Evolutionary conservation across 2,329 filamentous ascomycete species (phyloP).

Genomic region (Diaporthe citriasiana): DNA sequence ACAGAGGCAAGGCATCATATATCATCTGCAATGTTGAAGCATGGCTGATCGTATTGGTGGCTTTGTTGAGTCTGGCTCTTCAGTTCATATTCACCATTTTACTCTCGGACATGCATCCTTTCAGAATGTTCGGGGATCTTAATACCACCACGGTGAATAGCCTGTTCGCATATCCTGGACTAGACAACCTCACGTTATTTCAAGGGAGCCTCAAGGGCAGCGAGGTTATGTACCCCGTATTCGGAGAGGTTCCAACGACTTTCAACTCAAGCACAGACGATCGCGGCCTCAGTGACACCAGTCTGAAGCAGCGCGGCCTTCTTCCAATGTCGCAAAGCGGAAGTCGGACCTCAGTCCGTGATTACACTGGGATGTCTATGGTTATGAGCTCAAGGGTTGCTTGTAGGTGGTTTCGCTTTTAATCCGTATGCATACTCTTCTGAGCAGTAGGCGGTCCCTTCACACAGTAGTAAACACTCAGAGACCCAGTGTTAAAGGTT

Average conservation of each 20-base stretch:
- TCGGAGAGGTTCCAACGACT: neutral
- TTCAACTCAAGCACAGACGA: neutral
- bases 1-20: neutral
- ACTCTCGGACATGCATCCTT: conserved; percentile 11
- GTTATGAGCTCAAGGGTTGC: conserved; percentile 21
- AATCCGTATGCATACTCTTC: no score
- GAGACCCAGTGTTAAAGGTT: no score
- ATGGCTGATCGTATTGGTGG: conserved; percentile 1
- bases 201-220: neutral
- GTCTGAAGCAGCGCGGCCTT: conserved; percentile 19
- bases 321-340: neutral
- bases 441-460: no score
- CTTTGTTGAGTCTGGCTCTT: neutral
- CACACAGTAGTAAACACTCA: no score
- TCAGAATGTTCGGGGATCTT: neutral
- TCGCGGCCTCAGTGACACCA: conserved; percentile 30
- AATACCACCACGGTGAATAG: neutral
- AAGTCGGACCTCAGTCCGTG: neutral
- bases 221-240: neutral
- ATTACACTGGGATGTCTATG: conserved; percentile 19
- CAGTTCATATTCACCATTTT: conserved; percentile 28
- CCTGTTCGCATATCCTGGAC: neutral
- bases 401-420: no score
- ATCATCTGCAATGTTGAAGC: conserved; percentile 8
- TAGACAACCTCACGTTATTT: neutral